Base-by-base conservation (phyloP, 1,284 basidiomycete genomes). In the Irpex sp. region DNA sequence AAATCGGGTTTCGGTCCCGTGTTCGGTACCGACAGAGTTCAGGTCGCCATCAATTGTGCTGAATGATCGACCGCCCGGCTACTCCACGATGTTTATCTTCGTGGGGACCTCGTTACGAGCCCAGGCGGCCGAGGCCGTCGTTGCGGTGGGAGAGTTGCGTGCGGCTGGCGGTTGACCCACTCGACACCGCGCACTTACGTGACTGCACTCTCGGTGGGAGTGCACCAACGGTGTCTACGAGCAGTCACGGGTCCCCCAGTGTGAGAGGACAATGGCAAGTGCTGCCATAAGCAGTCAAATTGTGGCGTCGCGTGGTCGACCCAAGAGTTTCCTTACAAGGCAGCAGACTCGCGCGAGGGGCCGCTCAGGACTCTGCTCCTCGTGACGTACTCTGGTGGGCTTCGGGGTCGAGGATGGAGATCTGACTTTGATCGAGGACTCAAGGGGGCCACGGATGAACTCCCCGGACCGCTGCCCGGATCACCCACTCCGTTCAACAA, bases 321-420 rank as follows among this genome's bases (percentile, higher is more conserved):
- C 47, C 47, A 48, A 59, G 52, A 26, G 36, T 51, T 54, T 55
- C 58, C 62, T 26, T 5, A 54, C 6, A 54, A 57, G 59, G 60
- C 55, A 61, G 62, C 61, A 44, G 31, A 56, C 61, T 66, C 66
- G 62, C 68, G 68, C 64, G 65, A 65, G 61, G 40, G 44, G 47
- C 52, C 65, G 65, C 68, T 59, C 64, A 66, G 66, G 64, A 55
- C 57, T 11, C 59, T 66, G 55, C 62, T 56, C 69, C 67, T 67
- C 70, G 70, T 72, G 70, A 72, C 70, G 70, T 72, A 67, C 57
- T 44, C 44, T 61, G 54, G 8, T 31, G 38, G 19, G 55, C 65
- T 68, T 58, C 58, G 58, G 44, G 60, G n/a, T 64, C 66, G 66
- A 60, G 61, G 61, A 60, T 21, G 64, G 21, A 62, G 49, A 51